These are phyloP conservation scores for Angophora floribunda DNA, from an alignment of 345 rosid species.

Conservation along the genomic window DNA sequence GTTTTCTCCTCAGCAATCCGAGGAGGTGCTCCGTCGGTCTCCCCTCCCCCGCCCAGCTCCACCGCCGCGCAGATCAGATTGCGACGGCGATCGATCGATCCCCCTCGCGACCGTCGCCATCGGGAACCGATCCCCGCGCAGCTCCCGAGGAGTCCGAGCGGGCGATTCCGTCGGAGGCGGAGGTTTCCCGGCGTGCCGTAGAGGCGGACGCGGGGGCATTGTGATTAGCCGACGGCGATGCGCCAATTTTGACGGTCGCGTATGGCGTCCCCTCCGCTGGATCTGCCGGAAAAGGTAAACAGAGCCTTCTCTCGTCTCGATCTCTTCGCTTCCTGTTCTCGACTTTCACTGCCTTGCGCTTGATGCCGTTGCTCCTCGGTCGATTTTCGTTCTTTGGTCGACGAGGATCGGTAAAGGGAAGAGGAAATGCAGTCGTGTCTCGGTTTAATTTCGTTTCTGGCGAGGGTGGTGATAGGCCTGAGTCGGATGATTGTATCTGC, in stretches of 20 bases:
- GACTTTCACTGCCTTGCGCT: background rate
- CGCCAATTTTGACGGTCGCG: background rate
- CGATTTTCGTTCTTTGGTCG: background rate
- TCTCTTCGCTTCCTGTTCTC: background rate
- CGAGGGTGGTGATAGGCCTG: background rate
- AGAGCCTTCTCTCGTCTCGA: background rate
- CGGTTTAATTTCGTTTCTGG: background rate
- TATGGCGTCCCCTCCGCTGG: background rate
- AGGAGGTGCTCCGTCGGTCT: background rate
- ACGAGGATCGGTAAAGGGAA: background rate
- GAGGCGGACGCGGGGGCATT: background rate
- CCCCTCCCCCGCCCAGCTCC: background rate
- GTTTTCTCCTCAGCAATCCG: background rate
- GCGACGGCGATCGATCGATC: background rate
- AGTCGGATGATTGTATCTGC: background rate
- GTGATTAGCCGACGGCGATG: background rate
- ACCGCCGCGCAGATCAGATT: background rate
- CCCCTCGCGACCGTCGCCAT: background rate
- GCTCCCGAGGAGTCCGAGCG: background rate
- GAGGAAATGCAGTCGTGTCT: background rate
- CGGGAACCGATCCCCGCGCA: background rate
- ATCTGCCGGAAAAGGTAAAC: background rate
- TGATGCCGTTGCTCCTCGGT: background rate
- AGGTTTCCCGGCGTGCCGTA: background rate
- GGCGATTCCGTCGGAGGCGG: background rate